Evolutionary conservation across 1,284 basidiomycete species (phyloP), one percentile per base, ranked within the genome.

Genomic region (Peniophora sp.): DNA sequence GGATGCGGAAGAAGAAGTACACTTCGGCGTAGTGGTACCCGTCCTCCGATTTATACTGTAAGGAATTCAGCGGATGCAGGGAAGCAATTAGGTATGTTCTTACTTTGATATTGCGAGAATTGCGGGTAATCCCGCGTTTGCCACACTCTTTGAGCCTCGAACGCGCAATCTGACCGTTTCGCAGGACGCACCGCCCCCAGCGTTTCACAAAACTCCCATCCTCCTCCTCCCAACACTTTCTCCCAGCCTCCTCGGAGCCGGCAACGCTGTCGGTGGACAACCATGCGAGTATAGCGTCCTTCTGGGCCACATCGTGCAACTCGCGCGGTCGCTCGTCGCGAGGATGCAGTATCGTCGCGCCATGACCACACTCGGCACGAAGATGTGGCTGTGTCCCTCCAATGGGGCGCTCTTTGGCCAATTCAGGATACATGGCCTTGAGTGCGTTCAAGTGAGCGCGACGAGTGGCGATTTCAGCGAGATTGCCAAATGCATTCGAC

Each of bases 401-500:
- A 41, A 1, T 27, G 10, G 10, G 12, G 17, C 11, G 14, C 45
- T 20, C 8, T 42, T 46, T n/a, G 23, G n/a, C 37, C 0, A 61
- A 37, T 2, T 54, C 37, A 0, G 58, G 58, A 39, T 50, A 27
- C 39, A 59, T 56, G 0, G 58, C 51, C 17, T 56, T 54, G 11
- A 65, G 44, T 3, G 60, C 57, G 43, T 59, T 64, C 8, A 58
- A 46, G 18, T 57, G 55, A 1, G 47, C 43, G 2, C 57, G 50
- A 0, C 45, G 55, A 1, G 59, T 24, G 0, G 27, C 55, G 14
- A 54, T 54, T 23, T 57, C 24, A 5, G 58, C 39, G 3, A 65
- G 52, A 45, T 64, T 63, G 0, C 51, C 53, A 24, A 53, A 65
- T 3, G 58, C 55, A 17, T 59, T 60, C 6, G 52, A 57, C 6